Evolutionary conservation across 2,329 filamentous ascomycete genomes (phyloP), one percentile per base, ranked within the genome.

Genomic region (Alternaria sp.): DNA sequence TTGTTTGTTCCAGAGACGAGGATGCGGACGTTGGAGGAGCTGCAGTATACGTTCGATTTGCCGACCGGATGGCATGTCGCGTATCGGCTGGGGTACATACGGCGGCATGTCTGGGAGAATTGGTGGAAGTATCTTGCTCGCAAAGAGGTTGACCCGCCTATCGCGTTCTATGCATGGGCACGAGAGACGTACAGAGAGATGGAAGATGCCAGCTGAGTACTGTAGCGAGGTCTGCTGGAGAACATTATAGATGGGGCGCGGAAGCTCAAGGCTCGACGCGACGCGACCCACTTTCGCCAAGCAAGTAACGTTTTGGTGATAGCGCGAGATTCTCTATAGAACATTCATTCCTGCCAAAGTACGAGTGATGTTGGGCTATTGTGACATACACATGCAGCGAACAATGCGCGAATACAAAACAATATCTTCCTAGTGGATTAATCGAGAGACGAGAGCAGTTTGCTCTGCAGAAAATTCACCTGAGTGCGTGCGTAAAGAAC

Each of bases 1-100:
- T 58, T 74, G n/a, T 67, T 68, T 30, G 70, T 75, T 9, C 71
- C 70, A 4, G 72, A 75, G 54, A 75, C 72, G 10, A 67, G 60
- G 11, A 57, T 68, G 43, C 60, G 69, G 5, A 72, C 69, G 1
- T n/a, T 72, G 25, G 68, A 71, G 45, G 69, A 72, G 60, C 50
- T 72, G 22, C 63, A 69, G 43, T 72, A 64, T 38, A 72, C 68
- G 5, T 71, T 71, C 51, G 68, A 72, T 53, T 25, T 72, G 5
- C 56, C 64, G 18, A 72, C 68, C 12, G 44, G 63, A 54, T 65
- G 63, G 61, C 68, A 72, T 49, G 52, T 70, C 16, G 28, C 53
- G 8, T 72, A 70, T 59, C 62, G 69, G 1, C 38, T 52, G 2
- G 36, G 49, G 2, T 66, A 70, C 40, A 65, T 68, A 30, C 49